phyloP scores from a whole-genome alignment of 129 eudicot species.

The Lactuca saligna region DNA sequence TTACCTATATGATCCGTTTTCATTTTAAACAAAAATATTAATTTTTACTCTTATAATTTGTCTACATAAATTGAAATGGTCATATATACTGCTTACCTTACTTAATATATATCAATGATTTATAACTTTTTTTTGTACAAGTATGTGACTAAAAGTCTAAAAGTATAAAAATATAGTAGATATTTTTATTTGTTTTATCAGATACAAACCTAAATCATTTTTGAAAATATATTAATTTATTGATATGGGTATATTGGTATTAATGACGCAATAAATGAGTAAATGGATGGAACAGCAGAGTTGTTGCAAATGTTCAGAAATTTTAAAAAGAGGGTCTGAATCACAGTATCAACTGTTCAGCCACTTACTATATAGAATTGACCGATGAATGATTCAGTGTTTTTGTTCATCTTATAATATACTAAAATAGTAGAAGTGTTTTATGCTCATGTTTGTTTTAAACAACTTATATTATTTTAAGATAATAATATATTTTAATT shows the following conservation, averaged over 20 bases:
- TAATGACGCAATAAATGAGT: slow-evolving; percentile 27
- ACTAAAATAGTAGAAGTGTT: not conserved
- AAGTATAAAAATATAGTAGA: not conserved
- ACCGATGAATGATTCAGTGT: slow-evolving; percentile 20
- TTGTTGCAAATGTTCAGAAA: slow-evolving; percentile 28
- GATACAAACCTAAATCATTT: not conserved
- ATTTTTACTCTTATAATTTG: no score
- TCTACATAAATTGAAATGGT: no score
- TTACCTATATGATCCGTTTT: no score
- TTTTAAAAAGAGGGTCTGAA: slow-evolving; percentile 1
- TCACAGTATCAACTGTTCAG: slow-evolving; percentile 20
- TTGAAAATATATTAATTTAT: not conserved
- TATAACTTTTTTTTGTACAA: not conserved
- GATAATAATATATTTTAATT: no score
- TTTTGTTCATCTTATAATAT: not conserved
- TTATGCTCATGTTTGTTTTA: not conserved
- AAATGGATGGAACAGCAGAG: slow-evolving; percentile 27
- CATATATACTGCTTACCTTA: no score
- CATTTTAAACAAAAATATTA: no score
- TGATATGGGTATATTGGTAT: slow-evolving; percentile 2
- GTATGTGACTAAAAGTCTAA: not conserved
- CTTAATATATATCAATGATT: no score
- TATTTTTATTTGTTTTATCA: no score
- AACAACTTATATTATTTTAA: not conserved
- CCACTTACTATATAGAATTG: slow-evolving; percentile 19